These are phyloP conservation scores for Fraxinus greggii DNA, from an alignment of 305 asterid genomes.

Conservation along the genomic window DNA sequence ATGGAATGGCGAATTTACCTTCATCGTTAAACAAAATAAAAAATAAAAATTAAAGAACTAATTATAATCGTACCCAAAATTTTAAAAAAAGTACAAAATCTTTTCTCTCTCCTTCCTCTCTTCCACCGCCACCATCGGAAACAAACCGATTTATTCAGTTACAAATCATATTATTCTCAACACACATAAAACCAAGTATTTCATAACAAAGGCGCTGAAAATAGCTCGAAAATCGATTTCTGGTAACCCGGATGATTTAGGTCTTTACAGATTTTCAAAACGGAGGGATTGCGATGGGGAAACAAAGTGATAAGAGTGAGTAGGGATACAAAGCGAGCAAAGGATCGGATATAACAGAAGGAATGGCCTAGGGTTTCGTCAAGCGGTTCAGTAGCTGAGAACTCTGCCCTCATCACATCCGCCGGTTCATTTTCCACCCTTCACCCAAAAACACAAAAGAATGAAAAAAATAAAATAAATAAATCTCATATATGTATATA, in stretches of 20 bases:
- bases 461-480: background rate
- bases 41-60: too few species aligned
- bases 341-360: slow-evolving; percentile 91
- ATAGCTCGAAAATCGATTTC: slow-evolving; percentile 85
- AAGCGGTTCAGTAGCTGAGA: slow-evolving; percentile 54
- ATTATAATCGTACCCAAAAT: too few species aligned
- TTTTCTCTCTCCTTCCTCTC: too few species aligned
- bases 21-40: too few species aligned
- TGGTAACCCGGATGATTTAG: slow-evolving; percentile 42
- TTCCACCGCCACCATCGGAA: too few species aligned
- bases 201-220: slow-evolving; percentile 84
- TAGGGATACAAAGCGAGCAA: slow-evolving; percentile 86
- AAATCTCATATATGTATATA: background rate
- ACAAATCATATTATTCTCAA: too few species aligned
- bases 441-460: background rate
- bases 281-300: slow-evolving; percentile 90
- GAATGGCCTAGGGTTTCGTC: slow-evolving; percentile 98
- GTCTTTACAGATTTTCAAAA: slow-evolving; percentile 65
- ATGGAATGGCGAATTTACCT: too few species aligned
- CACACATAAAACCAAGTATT: slow-evolving; percentile 35
- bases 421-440: slow-evolving; percentile 61
- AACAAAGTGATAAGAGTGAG: slow-evolving; percentile 80
- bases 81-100: too few species aligned
- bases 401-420: slow-evolving; percentile 98
- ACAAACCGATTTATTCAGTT: too few species aligned